Conservation (phyloP, 2,329 filamentous ascomycete species). For the Xylariaceae sp. region DNA sequence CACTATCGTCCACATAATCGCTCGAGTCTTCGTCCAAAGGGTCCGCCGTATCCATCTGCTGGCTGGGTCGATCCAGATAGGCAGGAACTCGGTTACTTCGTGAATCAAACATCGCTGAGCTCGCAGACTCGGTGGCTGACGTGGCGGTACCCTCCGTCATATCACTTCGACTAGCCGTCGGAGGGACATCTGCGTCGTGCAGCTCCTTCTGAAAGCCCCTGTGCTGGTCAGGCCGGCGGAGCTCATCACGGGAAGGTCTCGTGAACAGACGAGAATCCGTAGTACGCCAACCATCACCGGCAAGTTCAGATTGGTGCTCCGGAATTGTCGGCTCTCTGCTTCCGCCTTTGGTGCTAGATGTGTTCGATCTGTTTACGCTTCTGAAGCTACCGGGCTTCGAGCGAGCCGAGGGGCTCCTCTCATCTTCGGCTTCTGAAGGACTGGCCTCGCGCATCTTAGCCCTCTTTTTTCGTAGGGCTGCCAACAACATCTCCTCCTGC, state of each 20-base stretch:
- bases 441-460: constrained; percentile 48
- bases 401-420: constrained; percentile 11
- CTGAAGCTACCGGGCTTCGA: constrained; percentile 7
- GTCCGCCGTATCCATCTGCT: constrained; percentile 23
- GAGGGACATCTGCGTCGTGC: constrained; percentile 6
- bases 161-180: constrained; percentile 10
- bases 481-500: constrained; percentile 54
- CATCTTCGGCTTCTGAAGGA: constrained; percentile 38
- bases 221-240: constrained; percentile 1
- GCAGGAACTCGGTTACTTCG: constrained; percentile 29
- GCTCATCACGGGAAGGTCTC: constrained; percentile 4
- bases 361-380: constrained; percentile 6
- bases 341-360: background rate
- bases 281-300: constrained; percentile 5
- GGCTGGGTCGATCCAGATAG: constrained; percentile 29
- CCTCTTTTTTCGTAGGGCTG: constrained; percentile 52
- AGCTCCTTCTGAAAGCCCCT: constrained; percentile 1
- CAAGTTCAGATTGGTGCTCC: background rate
- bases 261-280: constrained; percentile 6
- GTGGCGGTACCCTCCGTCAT: constrained; percentile 10
- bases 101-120: constrained; percentile 14
- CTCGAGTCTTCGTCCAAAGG: constrained; percentile 32
- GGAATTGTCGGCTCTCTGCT: background rate
- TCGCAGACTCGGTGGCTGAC: constrained; percentile 12
- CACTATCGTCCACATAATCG: constrained; percentile 18